phyloP scores from a whole-genome alignment of 1,284 basidiomycete genomes.

The Naganishia liquefaciens region DNA sequence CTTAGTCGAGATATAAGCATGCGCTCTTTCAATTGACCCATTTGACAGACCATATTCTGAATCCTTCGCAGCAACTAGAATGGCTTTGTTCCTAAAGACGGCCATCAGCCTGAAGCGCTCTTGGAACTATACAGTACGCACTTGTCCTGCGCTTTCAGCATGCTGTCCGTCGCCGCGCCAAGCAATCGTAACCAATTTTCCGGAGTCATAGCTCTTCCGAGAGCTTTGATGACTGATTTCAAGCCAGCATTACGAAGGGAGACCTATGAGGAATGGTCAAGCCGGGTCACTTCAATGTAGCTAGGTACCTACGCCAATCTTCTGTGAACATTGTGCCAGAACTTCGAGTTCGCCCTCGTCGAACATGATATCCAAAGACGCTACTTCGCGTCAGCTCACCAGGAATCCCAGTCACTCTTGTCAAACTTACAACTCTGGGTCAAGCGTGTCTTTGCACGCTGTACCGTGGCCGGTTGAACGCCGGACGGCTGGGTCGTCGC shows the following conservation, averaged over 20 bases:
- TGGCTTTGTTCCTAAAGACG: slow-evolving; percentile 21
- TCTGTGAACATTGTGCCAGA: slow-evolving; percentile 63
- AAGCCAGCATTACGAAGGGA: slow-evolving; percentile 29
- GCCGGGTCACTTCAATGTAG: neutral
- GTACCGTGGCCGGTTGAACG: neutral
- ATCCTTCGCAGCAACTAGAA: slow-evolving; percentile 32
- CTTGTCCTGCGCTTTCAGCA: slow-evolving; percentile 12
- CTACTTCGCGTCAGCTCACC: neutral
- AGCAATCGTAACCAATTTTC: slow-evolving; percentile 27
- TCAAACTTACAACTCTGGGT: slow-evolving; percentile 26
- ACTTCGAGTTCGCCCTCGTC: slow-evolving; percentile 54
- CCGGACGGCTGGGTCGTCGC: slow-evolving; percentile 36
- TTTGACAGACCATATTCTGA: slow-evolving; percentile 35
- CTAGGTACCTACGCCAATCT: slow-evolving; percentile 59
- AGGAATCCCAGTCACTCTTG: neutral
- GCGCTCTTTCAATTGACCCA: neutral
- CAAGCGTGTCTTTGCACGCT: slow-evolving; percentile 6
- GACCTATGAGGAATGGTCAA: slow-evolving; percentile 2
- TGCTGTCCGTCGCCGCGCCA: slow-evolving; percentile 8
- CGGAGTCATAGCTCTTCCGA: slow-evolving; percentile 25
- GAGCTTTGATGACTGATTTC: slow-evolving; percentile 26
- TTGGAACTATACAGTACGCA: neutral
- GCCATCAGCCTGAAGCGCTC: neutral
- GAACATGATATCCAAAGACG: slow-evolving; percentile 26
- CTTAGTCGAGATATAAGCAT: slow-evolving; percentile 3